Percentiles rank a stretch among this genome's conserved stretches.
Conservation (phyloP, 768 basidiomycete species). For the Phanerochaete sordida region DNA sequence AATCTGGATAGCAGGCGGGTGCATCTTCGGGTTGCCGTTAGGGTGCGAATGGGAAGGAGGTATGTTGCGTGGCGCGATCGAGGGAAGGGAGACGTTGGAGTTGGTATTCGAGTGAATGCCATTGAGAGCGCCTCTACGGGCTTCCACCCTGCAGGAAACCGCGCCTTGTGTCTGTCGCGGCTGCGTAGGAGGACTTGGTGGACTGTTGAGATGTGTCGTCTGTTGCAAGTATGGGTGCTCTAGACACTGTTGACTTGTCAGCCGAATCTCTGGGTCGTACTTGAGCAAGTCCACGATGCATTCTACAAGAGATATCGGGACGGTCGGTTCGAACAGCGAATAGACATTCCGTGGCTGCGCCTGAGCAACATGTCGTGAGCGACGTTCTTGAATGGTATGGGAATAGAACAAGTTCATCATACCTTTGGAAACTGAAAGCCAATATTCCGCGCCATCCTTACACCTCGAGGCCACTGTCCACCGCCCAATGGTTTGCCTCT, state of each 20-base stretch:
- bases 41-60: slow-evolving; percentile 51
- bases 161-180: slow-evolving; percentile 11
- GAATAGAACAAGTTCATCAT: slow-evolving; percentile 21
- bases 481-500: slow-evolving; percentile 75
- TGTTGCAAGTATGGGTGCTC: slow-evolving; percentile 88
- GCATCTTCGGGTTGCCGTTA: slow-evolving; percentile 29
- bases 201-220: slow-evolving; percentile 63
- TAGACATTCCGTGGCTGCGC: slow-evolving; percentile 62
- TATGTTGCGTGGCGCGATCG: slow-evolving; percentile 39
- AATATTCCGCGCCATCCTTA: slow-evolving; percentile 81
- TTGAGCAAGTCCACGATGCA: slow-evolving; percentile 90
- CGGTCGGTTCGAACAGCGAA: slow-evolving; percentile 70
- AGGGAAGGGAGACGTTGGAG: slow-evolving; percentile 27
- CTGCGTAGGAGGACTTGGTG: slow-evolving; percentile 49
- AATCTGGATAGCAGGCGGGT: slow-evolving; percentile 36
- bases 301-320: slow-evolving; percentile 80
- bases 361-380: too few relatives aligned
- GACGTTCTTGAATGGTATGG: too few relatives aligned
- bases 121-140: background rate
- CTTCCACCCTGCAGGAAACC: slow-evolving; percentile 4
- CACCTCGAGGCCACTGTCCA: slow-evolving; percentile 81
- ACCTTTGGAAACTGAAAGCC: slow-evolving; percentile 93
- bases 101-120: background rate
- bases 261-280: slow-evolving; percentile 84
- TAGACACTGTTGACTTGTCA: slow-evolving; percentile 85